Base-by-base conservation (phyloP, 192 early-diverging fungal species). In the Podila horticola region DNA sequence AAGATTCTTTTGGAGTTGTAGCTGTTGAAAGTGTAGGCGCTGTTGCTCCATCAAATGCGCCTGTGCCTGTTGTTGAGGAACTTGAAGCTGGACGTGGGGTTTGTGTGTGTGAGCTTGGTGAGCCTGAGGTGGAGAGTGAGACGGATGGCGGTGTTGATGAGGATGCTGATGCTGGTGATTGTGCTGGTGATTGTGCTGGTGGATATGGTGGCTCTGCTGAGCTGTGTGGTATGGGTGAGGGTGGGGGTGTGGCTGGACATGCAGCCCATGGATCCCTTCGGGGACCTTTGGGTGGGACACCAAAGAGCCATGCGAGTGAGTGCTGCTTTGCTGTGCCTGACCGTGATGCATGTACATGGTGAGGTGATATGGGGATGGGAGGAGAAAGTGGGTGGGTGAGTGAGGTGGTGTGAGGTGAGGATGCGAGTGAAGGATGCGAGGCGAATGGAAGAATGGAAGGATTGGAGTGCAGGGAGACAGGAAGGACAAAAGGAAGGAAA, bases 1-100 rank as follows among this genome's bases (percentile, higher is more conserved):
- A 20, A 62, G 60, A 17, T 22, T 48, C 19, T 72, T 62, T 20
- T 64, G 64, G n/a, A 68, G 61, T 24, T 74, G 72, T 10, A 55
- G 69, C 26, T 74, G 52, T 55, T 55, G 52, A 20, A 22, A 55
- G 20, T 55, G 30, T 28, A 22, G 24, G 62, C 19, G 52, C n/a
- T 55, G 52, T 55, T 55, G 52, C 10, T 55, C 52, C 52, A 55
- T 6, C 52, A 55, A 9, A 1, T 55, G 20, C 2, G 33, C 33
- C 17, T 62, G 61, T 38, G 52, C 48, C n/a, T 36, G 61, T 26
- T 26, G 22, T 30, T 52, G 30, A 63, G 50, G 50, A 24, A 49
- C 28, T 22, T 52, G 45, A 11, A 13, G 60, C 2, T 7, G 19
- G 29, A 19, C 20, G 49, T 24, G 24, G 17, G 64, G 64, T 50